Evolutionary conservation across 805 yeast species (phyloP).

Genomic region (Kockiozyma suomiensis): DNA sequence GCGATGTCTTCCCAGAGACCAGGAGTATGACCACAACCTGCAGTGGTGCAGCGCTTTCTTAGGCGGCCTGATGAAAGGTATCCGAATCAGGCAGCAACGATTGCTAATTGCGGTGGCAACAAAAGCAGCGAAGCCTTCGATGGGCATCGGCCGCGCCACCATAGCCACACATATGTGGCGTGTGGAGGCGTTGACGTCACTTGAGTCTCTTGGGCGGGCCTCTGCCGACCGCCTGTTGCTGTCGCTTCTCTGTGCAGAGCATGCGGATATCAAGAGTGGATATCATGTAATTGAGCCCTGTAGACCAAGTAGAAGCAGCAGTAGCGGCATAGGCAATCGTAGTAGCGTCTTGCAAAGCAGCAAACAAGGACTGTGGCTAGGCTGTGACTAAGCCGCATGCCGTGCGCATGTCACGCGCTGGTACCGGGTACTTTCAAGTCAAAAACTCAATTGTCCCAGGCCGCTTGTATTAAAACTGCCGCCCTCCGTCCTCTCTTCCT

Average conservation of each 20-base stretch:
- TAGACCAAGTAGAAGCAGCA: too few species aligned
- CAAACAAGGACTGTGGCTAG: background rate
- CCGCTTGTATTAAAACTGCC: constrained; percentile 1
- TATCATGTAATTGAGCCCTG: too few species aligned
- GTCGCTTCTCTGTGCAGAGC: background rate
- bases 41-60: too few species aligned
- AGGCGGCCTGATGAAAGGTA: too few species aligned
- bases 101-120: constrained; percentile 1
- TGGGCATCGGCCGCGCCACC: constrained; percentile 14
- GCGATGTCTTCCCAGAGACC: too few species aligned
- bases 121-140: background rate
- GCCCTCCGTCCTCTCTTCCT: background rate
- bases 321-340: too few species aligned
- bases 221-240: background rate
- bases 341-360: background rate
- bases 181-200: background rate
- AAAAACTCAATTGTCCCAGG: constrained; percentile 2
- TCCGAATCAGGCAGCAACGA: background rate
- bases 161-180: constrained; percentile 1
- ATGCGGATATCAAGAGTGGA: too few species aligned
- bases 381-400: constrained; percentile 14
- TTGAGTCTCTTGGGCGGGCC: background rate
- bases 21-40: too few species aligned
- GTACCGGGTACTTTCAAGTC: constrained; percentile 8
- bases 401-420: constrained; percentile 18